Percentiles rank a stretch among this genome's conserved stretches.
Conservation (phyloP, 495 filamentous ascomycete genomes). For the Eremomyces bilateralis region DNA sequence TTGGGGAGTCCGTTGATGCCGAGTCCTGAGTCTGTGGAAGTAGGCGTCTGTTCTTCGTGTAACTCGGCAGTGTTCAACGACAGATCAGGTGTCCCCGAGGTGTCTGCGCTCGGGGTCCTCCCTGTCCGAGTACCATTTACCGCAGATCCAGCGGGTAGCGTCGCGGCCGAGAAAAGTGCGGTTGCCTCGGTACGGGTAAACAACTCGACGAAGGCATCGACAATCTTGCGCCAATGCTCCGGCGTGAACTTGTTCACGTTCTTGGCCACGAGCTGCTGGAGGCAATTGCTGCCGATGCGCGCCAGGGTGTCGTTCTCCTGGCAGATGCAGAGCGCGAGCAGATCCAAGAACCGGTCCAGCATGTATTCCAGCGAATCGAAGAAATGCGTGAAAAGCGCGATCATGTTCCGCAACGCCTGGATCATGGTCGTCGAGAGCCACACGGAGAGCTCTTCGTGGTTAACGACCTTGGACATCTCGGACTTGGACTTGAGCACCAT, state of each 20-base stretch:
- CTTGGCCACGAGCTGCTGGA: slow-evolving; percentile 88
- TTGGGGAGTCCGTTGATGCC: slow-evolving; percentile 19
- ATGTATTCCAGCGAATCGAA: slow-evolving; percentile 91
- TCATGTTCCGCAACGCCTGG: slow-evolving; percentile 93
- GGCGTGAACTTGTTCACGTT: slow-evolving; percentile 78
- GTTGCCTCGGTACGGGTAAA: slow-evolving; percentile 89
- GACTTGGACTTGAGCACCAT: slow-evolving; percentile 90
- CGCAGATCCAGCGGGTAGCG: slow-evolving; percentile 6
- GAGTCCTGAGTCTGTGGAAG: slow-evolving; percentile 13
- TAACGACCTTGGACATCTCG: slow-evolving; percentile 82
- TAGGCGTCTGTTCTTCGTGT: slow-evolving; percentile 4
- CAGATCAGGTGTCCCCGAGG: slow-evolving; percentile 8
- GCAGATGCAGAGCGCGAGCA: slow-evolving; percentile 87
- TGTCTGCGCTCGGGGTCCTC: slow-evolving; percentile 4
- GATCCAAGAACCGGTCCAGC: slow-evolving; percentile 83
- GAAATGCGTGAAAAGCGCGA: slow-evolving; percentile 94
- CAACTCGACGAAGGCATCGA: slow-evolving; percentile 82
- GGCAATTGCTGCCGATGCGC: slow-evolving; percentile 88
- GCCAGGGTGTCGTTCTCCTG: slow-evolving; percentile 99
- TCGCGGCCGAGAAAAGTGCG: slow-evolving; percentile 75
- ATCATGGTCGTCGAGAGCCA: slow-evolving; percentile 99
- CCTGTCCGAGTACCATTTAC: slow-evolving; percentile 7
- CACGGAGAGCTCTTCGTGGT: slow-evolving; percentile 91
- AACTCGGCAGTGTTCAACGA: slow-evolving; percentile 2
- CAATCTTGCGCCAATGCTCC: slow-evolving; percentile 82